phyloP scores from a whole-genome alignment of 176 grass and related monocot genomes.

The Typha latifolia region DNA sequence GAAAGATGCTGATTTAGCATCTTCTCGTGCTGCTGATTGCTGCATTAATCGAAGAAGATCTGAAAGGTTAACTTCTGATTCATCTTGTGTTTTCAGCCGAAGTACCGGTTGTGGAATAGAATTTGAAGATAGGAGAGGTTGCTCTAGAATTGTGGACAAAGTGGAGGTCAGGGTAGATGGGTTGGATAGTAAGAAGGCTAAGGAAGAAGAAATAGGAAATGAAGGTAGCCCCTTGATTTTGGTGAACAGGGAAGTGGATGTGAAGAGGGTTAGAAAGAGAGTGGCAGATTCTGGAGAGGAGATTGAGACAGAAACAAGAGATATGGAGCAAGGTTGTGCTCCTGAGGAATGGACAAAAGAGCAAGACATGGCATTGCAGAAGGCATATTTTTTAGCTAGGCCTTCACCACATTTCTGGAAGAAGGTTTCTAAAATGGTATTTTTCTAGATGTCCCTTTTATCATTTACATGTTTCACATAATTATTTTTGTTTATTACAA shows the following conservation, averaged over 20 bases:
- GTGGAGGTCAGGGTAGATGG: neutral
- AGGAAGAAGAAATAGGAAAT: neutral
- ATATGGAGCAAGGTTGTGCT: conserved; percentile 14
- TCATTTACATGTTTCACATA: neutral
- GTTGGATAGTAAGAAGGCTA: neutral
- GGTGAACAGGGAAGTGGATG: neutral
- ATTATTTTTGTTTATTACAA: too few relatives aligned
- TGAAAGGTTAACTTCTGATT: neutral
- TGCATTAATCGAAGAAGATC: neutral
- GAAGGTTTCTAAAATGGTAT: conserved; percentile 91
- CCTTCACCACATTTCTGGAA: conserved; percentile 98
- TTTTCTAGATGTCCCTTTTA: neutral
- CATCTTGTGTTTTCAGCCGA: neutral
- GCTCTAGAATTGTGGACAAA: neutral
- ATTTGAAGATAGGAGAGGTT: neutral
- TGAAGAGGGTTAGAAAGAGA: neutral
- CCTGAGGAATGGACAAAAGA: conserved; percentile 59
- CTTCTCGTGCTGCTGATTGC: neutral
- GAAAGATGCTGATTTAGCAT: conserved; percentile 1
- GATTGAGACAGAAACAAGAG: conserved; percentile 25
- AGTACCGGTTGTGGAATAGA: neutral
- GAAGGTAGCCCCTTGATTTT: neutral
- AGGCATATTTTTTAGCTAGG: conserved; percentile 53
- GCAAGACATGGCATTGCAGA: conserved; percentile 49
- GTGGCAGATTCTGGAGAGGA: conserved; percentile 8